Evolutionary conservation across 148 eudicot species (phyloP).

Genomic region (Fagopyrum tataricum): DNA sequence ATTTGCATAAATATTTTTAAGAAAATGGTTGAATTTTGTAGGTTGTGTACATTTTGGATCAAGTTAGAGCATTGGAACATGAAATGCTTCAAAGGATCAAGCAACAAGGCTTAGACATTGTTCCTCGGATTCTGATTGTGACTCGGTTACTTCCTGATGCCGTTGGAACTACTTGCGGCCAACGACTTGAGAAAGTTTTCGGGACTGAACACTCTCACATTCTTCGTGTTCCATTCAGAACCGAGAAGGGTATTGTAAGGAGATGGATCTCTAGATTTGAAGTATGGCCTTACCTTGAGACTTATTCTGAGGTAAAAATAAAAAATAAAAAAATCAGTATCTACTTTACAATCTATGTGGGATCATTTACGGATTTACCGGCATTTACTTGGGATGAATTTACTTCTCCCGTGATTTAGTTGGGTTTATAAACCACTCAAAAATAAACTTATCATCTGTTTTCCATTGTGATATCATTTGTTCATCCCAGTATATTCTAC

Average conservation of each 20-base stretch:
- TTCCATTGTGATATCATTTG: too few relatives aligned
- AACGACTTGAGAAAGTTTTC: slow-evolving; percentile 85
- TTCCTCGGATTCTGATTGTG: slow-evolving; percentile 86
- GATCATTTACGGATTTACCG: too few relatives aligned
- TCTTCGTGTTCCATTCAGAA: slow-evolving; percentile 92
- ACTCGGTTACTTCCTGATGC: slow-evolving; percentile 95
- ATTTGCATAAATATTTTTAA: background rate
- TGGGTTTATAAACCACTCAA: background rate
- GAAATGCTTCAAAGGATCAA: slow-evolving; percentile 89
- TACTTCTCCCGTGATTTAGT: too few relatives aligned
- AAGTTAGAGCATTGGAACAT: slow-evolving; percentile 93
- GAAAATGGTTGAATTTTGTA: slow-evolving; percentile 1
- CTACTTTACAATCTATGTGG: background rate
- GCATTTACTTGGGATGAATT: too few relatives aligned
- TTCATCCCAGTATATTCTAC: too few relatives aligned
- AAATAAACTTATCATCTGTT: too few relatives aligned
- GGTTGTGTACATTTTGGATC: slow-evolving; percentile 97
- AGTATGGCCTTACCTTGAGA: slow-evolving; percentile 99
- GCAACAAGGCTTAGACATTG: slow-evolving; percentile 95
- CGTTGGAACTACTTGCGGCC: slow-evolving; percentile 91
- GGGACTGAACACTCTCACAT: slow-evolving; percentile 88
- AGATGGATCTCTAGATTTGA: slow-evolving; percentile 97
- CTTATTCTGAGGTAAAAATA: slow-evolving; percentile 71
- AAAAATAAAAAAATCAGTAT: background rate
- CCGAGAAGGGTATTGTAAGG: slow-evolving; percentile 84